Evolutionary conservation across 805 yeast genomes (phyloP).

Genomic region (Lipomyces kockii): DNA sequence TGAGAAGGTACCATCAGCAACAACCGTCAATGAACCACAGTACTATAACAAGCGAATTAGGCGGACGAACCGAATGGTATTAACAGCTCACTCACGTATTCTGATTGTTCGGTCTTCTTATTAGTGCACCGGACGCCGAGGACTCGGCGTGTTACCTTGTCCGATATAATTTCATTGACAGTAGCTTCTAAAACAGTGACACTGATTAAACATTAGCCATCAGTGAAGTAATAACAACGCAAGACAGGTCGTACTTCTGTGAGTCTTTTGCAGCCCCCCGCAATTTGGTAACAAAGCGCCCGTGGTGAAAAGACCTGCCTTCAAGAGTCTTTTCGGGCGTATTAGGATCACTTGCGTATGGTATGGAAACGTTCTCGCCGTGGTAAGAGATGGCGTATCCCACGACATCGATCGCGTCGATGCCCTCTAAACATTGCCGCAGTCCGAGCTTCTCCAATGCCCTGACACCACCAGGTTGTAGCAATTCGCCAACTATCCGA

Average conservation of each 20-base stretch:
- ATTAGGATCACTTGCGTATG: slow-evolving; percentile 58
- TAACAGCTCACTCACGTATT: slow-evolving; percentile 43
- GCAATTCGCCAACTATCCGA: slow-evolving; percentile 93
- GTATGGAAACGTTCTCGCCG: slow-evolving; percentile 60
- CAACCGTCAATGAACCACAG: slow-evolving; percentile 67
- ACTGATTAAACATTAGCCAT: slow-evolving; percentile 46
- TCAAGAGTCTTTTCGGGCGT: slow-evolving; percentile 44
- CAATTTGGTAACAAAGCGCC: slow-evolving; percentile 78
- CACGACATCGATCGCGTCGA: slow-evolving; percentile 73
- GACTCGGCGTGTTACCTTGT: slow-evolving; percentile 59
- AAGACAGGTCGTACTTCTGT: slow-evolving; percentile 42
- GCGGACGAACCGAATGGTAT: background rate
- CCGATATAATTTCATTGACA: slow-evolving; percentile 67
- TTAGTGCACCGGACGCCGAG: slow-evolving; percentile 66
- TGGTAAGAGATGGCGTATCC: slow-evolving; percentile 83
- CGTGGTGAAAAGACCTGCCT: slow-evolving; percentile 94
- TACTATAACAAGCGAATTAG: slow-evolving; percentile 43
- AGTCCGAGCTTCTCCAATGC: slow-evolving; percentile 83
- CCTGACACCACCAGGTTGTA: slow-evolving; percentile 96
- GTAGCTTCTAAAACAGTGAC: slow-evolving; percentile 83
- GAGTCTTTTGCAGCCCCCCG: slow-evolving; percentile 71
- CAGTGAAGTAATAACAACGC: background rate
- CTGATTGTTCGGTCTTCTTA: slow-evolving; percentile 45
- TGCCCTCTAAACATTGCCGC: slow-evolving; percentile 71
- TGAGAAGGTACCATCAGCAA: slow-evolving; percentile 94